Evolutionary conservation across 208 protist genomes (phyloP).

Genomic region (Acanthamoeba healyi): DNA sequence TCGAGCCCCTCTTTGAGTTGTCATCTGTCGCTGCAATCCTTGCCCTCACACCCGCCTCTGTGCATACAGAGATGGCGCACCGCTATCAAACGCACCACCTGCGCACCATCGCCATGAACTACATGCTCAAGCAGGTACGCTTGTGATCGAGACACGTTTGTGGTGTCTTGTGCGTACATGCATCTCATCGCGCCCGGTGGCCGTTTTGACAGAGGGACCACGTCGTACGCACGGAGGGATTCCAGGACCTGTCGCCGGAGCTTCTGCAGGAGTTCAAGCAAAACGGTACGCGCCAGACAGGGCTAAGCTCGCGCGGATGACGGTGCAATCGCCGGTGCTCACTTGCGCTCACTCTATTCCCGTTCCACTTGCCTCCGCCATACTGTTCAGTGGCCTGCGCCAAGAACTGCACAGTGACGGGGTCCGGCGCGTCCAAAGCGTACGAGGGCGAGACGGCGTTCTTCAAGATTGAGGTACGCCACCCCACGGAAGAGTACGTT

Average conservation of each 20-base stretch:
- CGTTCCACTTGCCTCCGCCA: too few species aligned
- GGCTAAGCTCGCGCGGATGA: too few species aligned
- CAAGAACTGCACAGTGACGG: not conserved
- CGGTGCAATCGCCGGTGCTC: too few species aligned
- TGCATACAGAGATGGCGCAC: conserved; percentile 40
- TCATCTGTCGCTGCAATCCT: too few species aligned
- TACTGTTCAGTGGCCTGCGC: not conserved
- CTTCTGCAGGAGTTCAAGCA: not conserved
- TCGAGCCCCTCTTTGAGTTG: too few species aligned
- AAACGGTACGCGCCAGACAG: not conserved
- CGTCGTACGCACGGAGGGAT: not conserved
- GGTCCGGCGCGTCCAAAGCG: not conserved
- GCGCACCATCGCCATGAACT: conserved; percentile 54
- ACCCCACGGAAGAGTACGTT: not conserved
- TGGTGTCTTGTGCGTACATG: too few species aligned
- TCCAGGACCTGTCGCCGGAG: conserved; percentile 5
- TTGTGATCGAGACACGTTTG: too few species aligned
- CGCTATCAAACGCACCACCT: conserved; percentile 51
- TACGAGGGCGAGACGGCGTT: conserved; percentile 32
- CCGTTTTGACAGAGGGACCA: conserved; percentile 3
- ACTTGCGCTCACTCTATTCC: too few species aligned
- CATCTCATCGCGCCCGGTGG: too few species aligned
- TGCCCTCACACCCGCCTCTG: not conserved
- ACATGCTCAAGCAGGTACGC: conserved; percentile 42
- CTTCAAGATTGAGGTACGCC: conserved; percentile 19